Base-by-base conservation (phyloP, 2,329 filamentous ascomycete species). In the Sporothrix variecibatus region DNA sequence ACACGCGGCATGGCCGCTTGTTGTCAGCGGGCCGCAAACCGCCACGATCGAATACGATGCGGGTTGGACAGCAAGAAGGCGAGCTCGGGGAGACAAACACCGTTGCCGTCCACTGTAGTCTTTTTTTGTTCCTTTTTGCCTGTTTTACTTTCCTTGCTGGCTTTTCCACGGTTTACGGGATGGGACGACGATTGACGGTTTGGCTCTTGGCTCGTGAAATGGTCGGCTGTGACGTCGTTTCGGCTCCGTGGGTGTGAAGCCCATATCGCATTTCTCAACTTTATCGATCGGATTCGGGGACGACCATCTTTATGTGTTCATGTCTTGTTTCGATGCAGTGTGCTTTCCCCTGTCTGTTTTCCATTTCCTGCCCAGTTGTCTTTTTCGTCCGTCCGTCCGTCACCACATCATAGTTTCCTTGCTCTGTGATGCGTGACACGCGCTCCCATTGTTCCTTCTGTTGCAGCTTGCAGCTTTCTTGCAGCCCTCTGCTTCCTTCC, bases 191-290 rank as follows among this genome's bases (percentile, higher is more conserved):
- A 38, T 26, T 43, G 68, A 56, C 20, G 34, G 28, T 38, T 31
- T 20, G 38, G 43, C 49, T 20, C 43, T 38, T 53, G 65, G 65
- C 43, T 49, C 43, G 20, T 26, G 46, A 31, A 26, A 20, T 49
- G 26, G 17, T 40, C 49, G 68, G 51, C 69, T 58, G 38, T 60
- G 53, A 71, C 69, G 69, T 60, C 69, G 69, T 62, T 71, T 62
- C 69, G 38, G 69, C 38, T 31, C 53, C 23, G 69, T 49, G 38
- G 69, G 69, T 71, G 69, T 71, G 58, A 64, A 72, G 43, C 20
- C 34, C n/a, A 58, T 58, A 60, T 60, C 34, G 34, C 38, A 28
- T 20, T 43, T 43, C 40, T 43, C 34, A 49, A 15, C 15, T 49
- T 49, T 49, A 8, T 56, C 28, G 11, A 71, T n/a, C 31, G 31